Base-by-base conservation (phyloP, 768 basidiomycete species). In the Naganishia friedmannii region DNA sequence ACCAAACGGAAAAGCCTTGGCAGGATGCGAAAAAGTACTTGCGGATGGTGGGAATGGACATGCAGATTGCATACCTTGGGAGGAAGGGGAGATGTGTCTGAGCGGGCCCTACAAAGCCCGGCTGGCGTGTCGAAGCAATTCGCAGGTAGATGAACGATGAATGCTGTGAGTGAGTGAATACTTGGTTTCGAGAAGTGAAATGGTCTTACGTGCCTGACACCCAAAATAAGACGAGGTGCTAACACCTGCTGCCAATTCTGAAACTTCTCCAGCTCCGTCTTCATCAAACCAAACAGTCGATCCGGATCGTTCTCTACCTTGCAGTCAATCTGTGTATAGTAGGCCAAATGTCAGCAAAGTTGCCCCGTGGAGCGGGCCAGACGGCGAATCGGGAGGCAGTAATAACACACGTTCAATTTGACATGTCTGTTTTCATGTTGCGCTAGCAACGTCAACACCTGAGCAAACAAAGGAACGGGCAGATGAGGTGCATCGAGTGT, bases 231-330 rank as follows among this genome's bases (percentile, higher is more conserved):
- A 39, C 79, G 69, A 15, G 79, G 78, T 0, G 79, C 79, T 13
- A 80, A 65, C 51, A 51, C 66, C 17, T 65, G 69, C 60, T 75
- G 65, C 79, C 79, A 80, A 10, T 67, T 65, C 12, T 69, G 68
- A 51, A 89, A 88, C 60, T 85, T 74, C 26, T 85, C 82, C 21
- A 83, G 82, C 66, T 87, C 87, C 77, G 87, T 89, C 81, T 85
- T 84, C 37, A 92, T 83, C 32, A 91, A 80, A 5, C 85, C 82
- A 78, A 89, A 90, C 51, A 93, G 83, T 75, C 87, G 87, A 66
- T 89, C 87, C 17, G 95, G 93, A 77, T 93, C 88, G 77, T 97
- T 98, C 77, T 92, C 88, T 32, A 89, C 86, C 82, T 99, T 98
- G 78, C 96, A 91, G 79, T 97, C 95, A 71, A 97, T 86, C 83